Evolutionary conservation across 1,284 basidiomycete species (phyloP).

Genomic region (Puccinia horiana): DNA sequence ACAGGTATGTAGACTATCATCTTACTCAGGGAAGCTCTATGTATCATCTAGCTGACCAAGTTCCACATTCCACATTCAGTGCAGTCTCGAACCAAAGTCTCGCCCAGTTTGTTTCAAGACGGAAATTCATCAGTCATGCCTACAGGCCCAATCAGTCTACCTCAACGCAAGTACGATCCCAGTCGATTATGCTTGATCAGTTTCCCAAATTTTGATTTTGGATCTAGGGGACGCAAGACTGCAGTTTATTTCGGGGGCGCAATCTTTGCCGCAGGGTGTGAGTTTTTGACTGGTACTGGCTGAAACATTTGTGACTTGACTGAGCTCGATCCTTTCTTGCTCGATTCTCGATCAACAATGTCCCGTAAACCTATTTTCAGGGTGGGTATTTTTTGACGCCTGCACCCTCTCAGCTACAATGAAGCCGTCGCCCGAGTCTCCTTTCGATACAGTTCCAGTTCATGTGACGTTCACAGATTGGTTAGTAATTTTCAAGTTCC

Average conservation of each 20-base stretch:
- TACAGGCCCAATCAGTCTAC: slow-evolving; percentile 65
- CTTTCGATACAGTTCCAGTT: slow-evolving; percentile 73
- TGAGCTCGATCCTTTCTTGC: neutral
- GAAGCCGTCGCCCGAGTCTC: slow-evolving; percentile 69
- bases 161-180: slow-evolving; percentile 79
- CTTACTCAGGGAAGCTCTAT: no score
- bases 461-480: slow-evolving; percentile 74
- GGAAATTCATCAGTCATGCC: slow-evolving; percentile 29
- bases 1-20: no score
- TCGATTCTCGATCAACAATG: neutral
- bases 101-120: neutral
- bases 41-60: no score
- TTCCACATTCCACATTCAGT: neutral
- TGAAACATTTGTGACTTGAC: no score
- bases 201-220: slow-evolving; percentile 59
- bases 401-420: slow-evolving; percentile 70
- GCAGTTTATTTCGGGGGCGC: slow-evolving; percentile 90
- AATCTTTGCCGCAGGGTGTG: slow-evolving; percentile 66
- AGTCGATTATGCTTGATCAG: slow-evolving; percentile 71
- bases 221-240: slow-evolving; percentile 69
- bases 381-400: slow-evolving; percentile 79
- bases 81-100: neutral
- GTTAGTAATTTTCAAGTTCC: slow-evolving; percentile 16
- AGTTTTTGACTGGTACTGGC: no score
- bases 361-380: slow-evolving; percentile 30